Base-by-base conservation (phyloP, 352 stramenopile genomes). In the Plasmopara muralis region DNA sequence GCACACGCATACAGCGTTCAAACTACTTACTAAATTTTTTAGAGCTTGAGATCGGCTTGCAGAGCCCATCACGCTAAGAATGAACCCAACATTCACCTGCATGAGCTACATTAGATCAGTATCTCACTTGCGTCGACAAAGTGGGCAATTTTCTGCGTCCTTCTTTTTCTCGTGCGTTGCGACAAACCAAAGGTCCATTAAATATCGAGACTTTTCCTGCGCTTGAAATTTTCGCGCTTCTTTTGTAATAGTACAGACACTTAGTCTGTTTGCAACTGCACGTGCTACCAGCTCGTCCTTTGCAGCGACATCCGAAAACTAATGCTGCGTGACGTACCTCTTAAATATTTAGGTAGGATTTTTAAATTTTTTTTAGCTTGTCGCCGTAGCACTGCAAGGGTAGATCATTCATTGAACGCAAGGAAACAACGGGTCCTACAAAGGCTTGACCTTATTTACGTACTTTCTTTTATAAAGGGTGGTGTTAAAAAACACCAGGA, bases 401-500 rank as follows among this genome's bases (percentile, higher is more conserved):
- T 25, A 25, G 20, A 25, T 25, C 3, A 3, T 3, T 3, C 20
- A 25, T 25, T 25, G 3, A 25, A 25, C 20, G 20, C 3, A 25
- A 25, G 3, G 20, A 25, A 25, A 25, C 20, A 25, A 25, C 1
- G 3, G 3, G 3, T 25, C 20, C 20, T 25, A 25, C 20, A 25
- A 25, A 25, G 20, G 20, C 20, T 25, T 25, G 20, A 25, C 20
- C 3, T 3, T 25, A 25, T 35, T 35, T 29, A 28, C 12, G 6
- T 9, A 42, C 10, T 71, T 76, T 76, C 66, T 78, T 74, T 67
- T 28, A 25, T 28, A n/a, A 66, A 77, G 74, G 74, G 70, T 86
- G 79, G 74, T 87, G 76, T 87, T 87, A 64, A 87, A 77, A 87
- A 89, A 89, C 78, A 89, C 78, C 78, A 87, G 64, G 40, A 70